These are phyloP conservation scores for Sarcocystis neurona DNA, from an alignment of 169 alveolate genomes.

Conservation along the genomic window DNA sequence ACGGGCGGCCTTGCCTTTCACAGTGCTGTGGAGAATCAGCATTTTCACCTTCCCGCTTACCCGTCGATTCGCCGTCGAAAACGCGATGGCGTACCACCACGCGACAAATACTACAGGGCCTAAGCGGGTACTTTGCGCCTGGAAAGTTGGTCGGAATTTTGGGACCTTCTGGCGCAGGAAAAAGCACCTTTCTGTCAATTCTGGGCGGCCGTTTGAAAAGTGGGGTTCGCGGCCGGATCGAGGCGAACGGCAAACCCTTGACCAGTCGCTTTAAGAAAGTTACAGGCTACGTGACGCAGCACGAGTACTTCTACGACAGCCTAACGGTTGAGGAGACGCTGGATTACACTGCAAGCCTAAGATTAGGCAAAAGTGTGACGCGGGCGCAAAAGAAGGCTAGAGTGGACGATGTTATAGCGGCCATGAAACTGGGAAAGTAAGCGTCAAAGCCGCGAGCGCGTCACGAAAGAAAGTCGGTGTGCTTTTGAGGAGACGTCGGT, in stretches of 20 bases:
- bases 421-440: slow-evolving; percentile 23
- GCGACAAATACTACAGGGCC: slow-evolving; percentile 17
- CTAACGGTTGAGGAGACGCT: slow-evolving; percentile 59
- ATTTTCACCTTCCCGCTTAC: too few species aligned
- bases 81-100: too few species aligned
- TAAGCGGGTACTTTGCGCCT: slow-evolving; percentile 28
- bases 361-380: slow-evolving; percentile 23
- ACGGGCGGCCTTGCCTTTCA: too few species aligned
- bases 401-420: slow-evolving; percentile 31
- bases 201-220: slow-evolving; percentile 67
- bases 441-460: too few species aligned
- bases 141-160: slow-evolving; percentile 69
- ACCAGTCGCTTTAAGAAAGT: neutral
- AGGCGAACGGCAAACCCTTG: slow-evolving; percentile 20
- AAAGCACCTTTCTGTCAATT: slow-evolving; percentile 88
- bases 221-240: slow-evolving; percentile 29
- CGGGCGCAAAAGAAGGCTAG: neutral
- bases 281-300: slow-evolving; percentile 58
- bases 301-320: slow-evolving; percentile 36
- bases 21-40: too few species aligned
- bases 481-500: neutral
- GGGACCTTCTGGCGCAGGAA: slow-evolving; percentile 90
- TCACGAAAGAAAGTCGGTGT: too few species aligned
- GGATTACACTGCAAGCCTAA: slow-evolving; percentile 38
- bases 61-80: too few species aligned